These are phyloP conservation scores for Lactarius psammicola DNA, from an alignment of 768 basidiomycete genomes.

Conservation along the genomic window DNA sequence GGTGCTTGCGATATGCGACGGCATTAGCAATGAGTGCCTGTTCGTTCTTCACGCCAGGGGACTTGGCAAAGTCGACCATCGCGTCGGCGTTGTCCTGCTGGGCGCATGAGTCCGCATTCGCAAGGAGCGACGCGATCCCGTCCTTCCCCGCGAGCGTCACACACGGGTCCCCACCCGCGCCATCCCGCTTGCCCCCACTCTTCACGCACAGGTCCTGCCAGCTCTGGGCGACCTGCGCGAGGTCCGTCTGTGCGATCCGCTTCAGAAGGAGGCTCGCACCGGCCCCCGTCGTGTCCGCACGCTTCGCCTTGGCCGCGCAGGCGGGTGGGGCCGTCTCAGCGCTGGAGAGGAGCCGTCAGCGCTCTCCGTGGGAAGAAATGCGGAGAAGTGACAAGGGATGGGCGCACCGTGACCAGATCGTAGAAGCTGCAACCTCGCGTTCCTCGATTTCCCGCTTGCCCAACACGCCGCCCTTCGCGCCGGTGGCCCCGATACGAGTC, in stretches of 20 bases:
- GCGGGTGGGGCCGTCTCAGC: conserved; percentile 14
- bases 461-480: neutral
- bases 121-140: conserved; percentile 46
- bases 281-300: conserved; percentile 19
- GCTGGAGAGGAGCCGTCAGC: neutral
- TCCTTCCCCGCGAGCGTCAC: conserved; percentile 41
- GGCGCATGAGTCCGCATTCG: conserved; percentile 46
- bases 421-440: neutral
- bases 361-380: neutral
- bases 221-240: conserved; percentile 38
- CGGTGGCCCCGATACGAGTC: conserved; percentile 30
- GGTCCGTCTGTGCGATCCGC: conserved; percentile 41
- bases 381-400: neutral
- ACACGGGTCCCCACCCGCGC: conserved; percentile 39
- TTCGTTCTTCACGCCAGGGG: conserved; percentile 40
- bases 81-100: conserved; percentile 50
- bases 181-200: conserved; percentile 41
- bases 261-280: conserved; percentile 2
- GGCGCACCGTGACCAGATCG: conserved; percentile 1
- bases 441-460: conserved; percentile 25
- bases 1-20: conserved; percentile 42
- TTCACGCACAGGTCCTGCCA: conserved; percentile 48
- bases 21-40: conserved; percentile 45
- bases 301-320: conserved; percentile 17
- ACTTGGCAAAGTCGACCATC: conserved; percentile 52